Base-by-base conservation (phyloP, 139 green algal genomes). In the Chlamydomonas asymmetrica region DNA sequence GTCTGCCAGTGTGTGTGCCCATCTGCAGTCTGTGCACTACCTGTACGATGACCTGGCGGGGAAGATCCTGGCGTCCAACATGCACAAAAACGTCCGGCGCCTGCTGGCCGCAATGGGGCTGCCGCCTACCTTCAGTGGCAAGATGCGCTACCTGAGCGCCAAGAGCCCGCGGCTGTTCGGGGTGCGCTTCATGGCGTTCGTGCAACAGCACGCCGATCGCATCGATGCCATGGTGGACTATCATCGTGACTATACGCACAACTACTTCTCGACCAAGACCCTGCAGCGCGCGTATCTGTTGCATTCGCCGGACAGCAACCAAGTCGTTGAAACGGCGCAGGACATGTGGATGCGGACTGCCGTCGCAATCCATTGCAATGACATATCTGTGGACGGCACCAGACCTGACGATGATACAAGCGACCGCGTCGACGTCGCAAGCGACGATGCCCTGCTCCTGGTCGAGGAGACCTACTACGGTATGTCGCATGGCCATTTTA, bases 311-410 rank as follows among this genome's bases (percentile, higher is more conserved):
- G 54, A 29, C 29, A 32, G 35, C 25, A 16, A 23, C 3, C 13
- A 32, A 3, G 38, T 87, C 49, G 43, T 84, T 8, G 82, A 87
- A 63, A 61, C 78, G 5, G 78, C 82, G 23, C 82, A 87, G 59
- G 48, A 87, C 73, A 72, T 87, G 78, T 79, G 79, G 3, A 82
- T 87, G 82, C 67, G 82, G 4, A 78, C 84, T 13, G 60, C 82
- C 2, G 22, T 87, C 3, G 74, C 52, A 18, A 82, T 85, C 64
- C 80, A 85, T 48, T 48, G 41, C 5, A 4, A 62, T 25, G 69
- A 85, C 63, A 66, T 80, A n/a, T n/a, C n/a, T 22, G 49, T 61
- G 1, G 49, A 16, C 8, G 80, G 38, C 1, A 41, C 76, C n/a
- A 18, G n/a, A n/a, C n/a, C n/a, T n/a, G n/a, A n/a, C n/a, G n/a